A percentile compares a stretch with the other conserved stretches of the same genome.
phyloP scores from a whole-genome alignment of 1,139 yeast genomes.

The Taphrina confusa region DNA sequence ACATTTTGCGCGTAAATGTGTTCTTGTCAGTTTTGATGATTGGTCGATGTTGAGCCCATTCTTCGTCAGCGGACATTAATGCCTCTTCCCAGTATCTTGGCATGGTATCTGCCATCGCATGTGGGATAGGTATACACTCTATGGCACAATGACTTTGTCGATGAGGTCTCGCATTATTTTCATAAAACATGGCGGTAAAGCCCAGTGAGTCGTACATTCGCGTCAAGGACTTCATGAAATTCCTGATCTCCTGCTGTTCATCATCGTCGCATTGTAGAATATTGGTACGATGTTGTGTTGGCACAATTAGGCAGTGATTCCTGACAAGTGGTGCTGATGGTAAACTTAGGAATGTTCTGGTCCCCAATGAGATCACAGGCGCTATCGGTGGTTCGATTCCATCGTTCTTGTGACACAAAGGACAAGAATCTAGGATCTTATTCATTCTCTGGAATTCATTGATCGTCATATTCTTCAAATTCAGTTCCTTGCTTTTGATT shows the following conservation, averaged over 20 bases:
- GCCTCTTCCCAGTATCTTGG: conserved; percentile 52
- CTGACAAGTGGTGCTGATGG: conserved; percentile 49
- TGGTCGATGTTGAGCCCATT: conserved; percentile 50
- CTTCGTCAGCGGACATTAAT: conserved; percentile 49
- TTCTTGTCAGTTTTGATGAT: conserved; percentile 47
- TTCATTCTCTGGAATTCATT: conserved; percentile 43
- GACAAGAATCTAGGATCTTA: conserved; percentile 48
- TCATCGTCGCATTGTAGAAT: conserved; percentile 51
- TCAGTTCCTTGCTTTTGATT: conserved; percentile 43
- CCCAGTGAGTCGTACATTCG: conserved; percentile 49
- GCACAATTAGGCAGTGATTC: conserved; percentile 50
- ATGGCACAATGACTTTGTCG: conserved; percentile 50
- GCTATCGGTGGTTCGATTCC: conserved; percentile 42
- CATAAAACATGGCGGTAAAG: conserved; percentile 52
- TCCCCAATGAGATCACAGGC: conserved; percentile 45
- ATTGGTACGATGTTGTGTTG: conserved; percentile 50
- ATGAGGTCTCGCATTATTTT: conserved; percentile 48
- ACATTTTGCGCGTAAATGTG: conserved; percentile 50
- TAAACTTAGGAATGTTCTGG: conserved; percentile 44
- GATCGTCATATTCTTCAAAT: conserved; percentile 45
- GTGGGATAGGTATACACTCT: conserved; percentile 52
- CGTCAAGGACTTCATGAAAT: conserved; percentile 51
- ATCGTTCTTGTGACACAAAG: conserved; percentile 48
- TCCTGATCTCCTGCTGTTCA: conserved; percentile 53
- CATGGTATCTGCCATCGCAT: conserved; percentile 44